These are phyloP conservation scores for Sporothrix variecibatus DNA, from an alignment of 2,329 filamentous ascomycete species.

Conservation along the genomic window DNA sequence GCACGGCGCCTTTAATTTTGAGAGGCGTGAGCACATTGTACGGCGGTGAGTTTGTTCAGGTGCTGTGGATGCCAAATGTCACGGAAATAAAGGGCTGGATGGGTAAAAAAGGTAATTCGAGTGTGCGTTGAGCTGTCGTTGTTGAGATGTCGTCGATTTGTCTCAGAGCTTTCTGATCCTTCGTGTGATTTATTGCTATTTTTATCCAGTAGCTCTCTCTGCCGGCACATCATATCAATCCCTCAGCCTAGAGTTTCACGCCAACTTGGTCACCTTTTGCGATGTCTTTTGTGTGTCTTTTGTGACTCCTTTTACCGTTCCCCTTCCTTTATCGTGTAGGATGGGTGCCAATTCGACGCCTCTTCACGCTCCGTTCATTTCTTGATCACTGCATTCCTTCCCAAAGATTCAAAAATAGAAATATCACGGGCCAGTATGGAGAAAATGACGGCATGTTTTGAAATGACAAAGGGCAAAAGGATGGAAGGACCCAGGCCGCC, in stretches of 20 bases:
- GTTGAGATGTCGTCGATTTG: not conserved
- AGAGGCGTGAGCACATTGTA: not conserved
- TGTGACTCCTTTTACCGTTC: not conserved
- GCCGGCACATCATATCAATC: not conserved
- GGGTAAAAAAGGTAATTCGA: not conserved
- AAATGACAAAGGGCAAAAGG: not conserved
- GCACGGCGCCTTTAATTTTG: constrained; percentile 5
- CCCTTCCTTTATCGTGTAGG: not conserved
- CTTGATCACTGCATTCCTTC: not conserved
- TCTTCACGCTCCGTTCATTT: constrained; percentile 7
- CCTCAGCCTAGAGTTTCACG: constrained; percentile 16
- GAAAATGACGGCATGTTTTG: not conserved
- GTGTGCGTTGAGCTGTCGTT: not conserved
- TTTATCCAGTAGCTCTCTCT: not conserved
- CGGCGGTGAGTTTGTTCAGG: no score
- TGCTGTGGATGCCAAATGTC: not conserved
- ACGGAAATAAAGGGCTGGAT: not conserved
- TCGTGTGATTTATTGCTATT: constrained; percentile 8
- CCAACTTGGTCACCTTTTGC: not conserved
- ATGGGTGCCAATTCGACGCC: not conserved
- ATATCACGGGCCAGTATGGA: not conserved
- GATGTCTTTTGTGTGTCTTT: not conserved
- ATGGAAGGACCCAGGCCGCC: not conserved
- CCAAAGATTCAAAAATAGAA: not conserved
- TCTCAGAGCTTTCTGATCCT: not conserved